Evolutionary conservation across 805 yeast genomes (phyloP), one percentile per base, ranked within the genome.

Genomic region (Candida hispaniensis): DNA sequence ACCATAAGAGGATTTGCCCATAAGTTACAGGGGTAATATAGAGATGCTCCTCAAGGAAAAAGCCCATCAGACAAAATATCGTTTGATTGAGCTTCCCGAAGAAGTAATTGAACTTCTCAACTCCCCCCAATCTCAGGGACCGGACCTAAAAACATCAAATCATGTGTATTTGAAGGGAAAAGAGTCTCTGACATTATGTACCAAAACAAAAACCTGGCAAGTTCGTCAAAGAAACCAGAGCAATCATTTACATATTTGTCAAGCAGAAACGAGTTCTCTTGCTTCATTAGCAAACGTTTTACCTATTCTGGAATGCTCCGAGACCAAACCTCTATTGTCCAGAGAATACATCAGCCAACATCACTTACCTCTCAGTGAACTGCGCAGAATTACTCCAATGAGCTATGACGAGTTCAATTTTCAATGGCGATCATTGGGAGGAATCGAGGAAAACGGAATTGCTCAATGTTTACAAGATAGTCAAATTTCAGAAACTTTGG

Each of bases 371-470:
- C 23, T 14, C 23, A 8, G 6, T 32, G 28, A 28, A 32, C 23
- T 32, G 6, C n/a, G 28, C 7, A 17, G 14, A 12, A 20, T 14
- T n/a, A 32, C 28, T 14, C 17, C 79, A 2, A 64, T 73, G 7
- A 79, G 86, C 0, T 54, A 48, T 2, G 43, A 24, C 1, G 79
- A 78, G 52, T 76, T 79, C 47, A 55, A 54, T 7, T 26, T 39
- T 3, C 54, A 55, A 20, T 79, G 86, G 82, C 53, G 61, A 39
- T 51, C 51, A 2, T 33, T 61, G 2, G 68, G 72, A 11, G 91
- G 91, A 0, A 64, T 74, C 18, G 68, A 64, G 18, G 44, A 74
- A 2, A 60, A 67, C 28, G 75, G 68, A 1, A 43, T 39, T 9
- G 61, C 69, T 0, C 55, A 63, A 33, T 39, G 62, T 3, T 35